phyloP scores from a whole-genome alignment of 2,329 filamentous ascomycete species.

The Apiospora kogelbergensis region DNA sequence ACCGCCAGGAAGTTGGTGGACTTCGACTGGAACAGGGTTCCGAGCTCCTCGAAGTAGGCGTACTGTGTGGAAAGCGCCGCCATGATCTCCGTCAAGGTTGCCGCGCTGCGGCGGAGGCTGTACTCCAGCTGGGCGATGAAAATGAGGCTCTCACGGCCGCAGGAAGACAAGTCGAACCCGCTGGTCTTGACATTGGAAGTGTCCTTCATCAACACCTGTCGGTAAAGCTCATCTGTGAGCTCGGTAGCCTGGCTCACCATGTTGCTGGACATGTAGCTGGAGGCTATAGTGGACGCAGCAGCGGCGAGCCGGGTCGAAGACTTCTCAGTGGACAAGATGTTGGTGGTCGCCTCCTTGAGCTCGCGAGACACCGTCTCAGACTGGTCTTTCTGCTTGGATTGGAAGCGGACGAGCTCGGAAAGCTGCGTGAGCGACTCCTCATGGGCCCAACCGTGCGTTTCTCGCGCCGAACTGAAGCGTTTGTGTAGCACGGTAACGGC shows the following conservation, averaged over 20 bases:
- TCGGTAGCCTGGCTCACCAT: conserved; percentile 33
- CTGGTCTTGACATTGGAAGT: conserved; percentile 24
- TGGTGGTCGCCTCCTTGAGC: conserved; percentile 32
- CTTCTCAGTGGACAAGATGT: conserved; percentile 34
- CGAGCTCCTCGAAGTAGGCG: conserved; percentile 39
- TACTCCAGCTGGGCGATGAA: conserved; percentile 47
- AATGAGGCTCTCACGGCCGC: conserved; percentile 35
- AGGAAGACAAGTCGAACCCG: conserved; percentile 33
- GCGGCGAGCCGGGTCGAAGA: conserved; percentile 27
- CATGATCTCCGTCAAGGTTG: conserved; percentile 40
- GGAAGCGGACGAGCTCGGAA: conserved; percentile 35
- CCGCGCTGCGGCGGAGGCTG: conserved; percentile 30
- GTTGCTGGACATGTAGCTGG: conserved; percentile 34
- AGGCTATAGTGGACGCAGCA: conserved; percentile 35
- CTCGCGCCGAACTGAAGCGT: conserved; percentile 29
- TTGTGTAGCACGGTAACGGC: conserved; percentile 31
- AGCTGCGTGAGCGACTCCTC: conserved; percentile 37
- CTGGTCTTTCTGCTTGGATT: conserved; percentile 26
- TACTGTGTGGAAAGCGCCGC: conserved; percentile 43
- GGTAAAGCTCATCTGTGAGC: conserved; percentile 36
- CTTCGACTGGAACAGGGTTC: conserved; percentile 35
- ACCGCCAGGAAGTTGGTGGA: conserved; percentile 36
- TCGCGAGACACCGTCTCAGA: conserved; percentile 29
- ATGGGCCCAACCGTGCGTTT: conserved; percentile 37
- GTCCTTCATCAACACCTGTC: conserved; percentile 38